Conservation (phyloP, 1,284 basidiomycete genomes). For the Hemileia vastatrix region DNA sequence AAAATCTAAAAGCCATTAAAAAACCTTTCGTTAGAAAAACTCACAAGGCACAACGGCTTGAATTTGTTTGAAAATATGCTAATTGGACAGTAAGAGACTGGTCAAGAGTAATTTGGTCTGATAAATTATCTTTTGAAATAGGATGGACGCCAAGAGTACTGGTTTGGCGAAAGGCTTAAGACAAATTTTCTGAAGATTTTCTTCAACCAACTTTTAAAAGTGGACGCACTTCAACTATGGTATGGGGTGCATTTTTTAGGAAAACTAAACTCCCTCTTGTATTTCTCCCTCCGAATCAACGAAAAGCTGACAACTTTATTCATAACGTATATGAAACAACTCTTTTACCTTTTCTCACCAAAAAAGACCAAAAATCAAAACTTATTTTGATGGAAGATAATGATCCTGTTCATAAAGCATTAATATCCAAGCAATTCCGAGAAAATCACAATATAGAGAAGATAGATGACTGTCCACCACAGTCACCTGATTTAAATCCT, state of each 20-base stretch:
- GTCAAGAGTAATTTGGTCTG: conserved; percentile 1
- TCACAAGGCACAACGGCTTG: not conserved
- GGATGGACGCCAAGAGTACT: not conserved
- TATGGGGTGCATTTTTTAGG: too few relatives aligned
- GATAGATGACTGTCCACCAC: too few relatives aligned
- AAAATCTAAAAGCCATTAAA: not conserved
- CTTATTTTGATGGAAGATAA: too few relatives aligned
- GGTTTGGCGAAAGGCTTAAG: not conserved
- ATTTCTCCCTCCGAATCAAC: not conserved
- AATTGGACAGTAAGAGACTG: conserved; percentile 4
- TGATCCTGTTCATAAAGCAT: too few relatives aligned
- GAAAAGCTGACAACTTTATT: not conserved
- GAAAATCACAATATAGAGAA: too few relatives aligned
- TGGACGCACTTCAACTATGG: not conserved
- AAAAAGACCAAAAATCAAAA: too few relatives aligned
- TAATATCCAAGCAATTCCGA: too few relatives aligned
- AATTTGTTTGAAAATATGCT: not conserved
- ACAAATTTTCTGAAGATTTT: not conserved
- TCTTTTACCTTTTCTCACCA: not conserved
- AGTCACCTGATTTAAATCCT: too few relatives aligned
- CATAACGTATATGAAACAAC: not conserved
- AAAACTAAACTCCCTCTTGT: not conserved
- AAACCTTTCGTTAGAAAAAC: not conserved
- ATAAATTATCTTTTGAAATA: conserved; percentile 7
- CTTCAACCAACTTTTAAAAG: not conserved